These are phyloP conservation scores for Agaricus sinodeliciosus DNA, from an alignment of 768 basidiomycete species.

Conservation along the genomic window DNA sequence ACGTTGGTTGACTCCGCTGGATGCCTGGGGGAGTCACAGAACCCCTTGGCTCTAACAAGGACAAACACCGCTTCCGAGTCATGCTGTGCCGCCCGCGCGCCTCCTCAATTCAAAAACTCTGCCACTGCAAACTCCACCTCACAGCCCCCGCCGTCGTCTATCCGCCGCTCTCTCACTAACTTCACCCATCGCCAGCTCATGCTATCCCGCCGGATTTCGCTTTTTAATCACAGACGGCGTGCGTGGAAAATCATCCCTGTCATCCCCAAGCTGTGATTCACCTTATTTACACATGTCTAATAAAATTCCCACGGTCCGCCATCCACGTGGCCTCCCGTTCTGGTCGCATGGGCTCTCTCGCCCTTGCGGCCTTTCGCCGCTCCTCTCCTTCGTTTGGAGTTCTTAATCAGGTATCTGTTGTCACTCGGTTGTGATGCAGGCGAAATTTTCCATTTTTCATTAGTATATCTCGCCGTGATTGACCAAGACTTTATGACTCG, in stretches of 20 bases:
- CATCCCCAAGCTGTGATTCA: not conserved
- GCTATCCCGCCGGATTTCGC: not conserved
- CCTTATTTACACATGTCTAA: not conserved
- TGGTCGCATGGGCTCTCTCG: not conserved
- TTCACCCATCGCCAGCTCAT: not conserved
- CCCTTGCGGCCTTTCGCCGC: not conserved
- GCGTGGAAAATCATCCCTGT: conserved; percentile 10
- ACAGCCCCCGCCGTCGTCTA: conserved; percentile 11
- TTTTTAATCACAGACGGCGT: not conserved
- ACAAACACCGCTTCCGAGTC: conserved; percentile 11
- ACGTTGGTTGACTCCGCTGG: conserved; percentile 6
- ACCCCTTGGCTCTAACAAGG: conserved; percentile 8
- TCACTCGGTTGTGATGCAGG: too few relatives aligned
- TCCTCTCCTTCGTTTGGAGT: not conserved
- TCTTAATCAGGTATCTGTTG: too few relatives aligned
- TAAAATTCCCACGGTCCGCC: not conserved
- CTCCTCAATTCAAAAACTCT: not conserved
- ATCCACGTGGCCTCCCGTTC: not conserved
- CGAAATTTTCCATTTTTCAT: too few relatives aligned
- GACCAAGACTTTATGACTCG: too few relatives aligned
- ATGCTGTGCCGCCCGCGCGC: not conserved
- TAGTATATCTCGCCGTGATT: too few relatives aligned
- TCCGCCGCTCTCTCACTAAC: not conserved
- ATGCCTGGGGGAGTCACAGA: conserved; percentile 8
- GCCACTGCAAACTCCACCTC: conserved; percentile 19